Percentiles rank a stretch among this genome's conserved stretches.
phyloP scores from a whole-genome alignment of 2,329 filamentous ascomycete species.

The Pseudogymnoascus sp. region DNA sequence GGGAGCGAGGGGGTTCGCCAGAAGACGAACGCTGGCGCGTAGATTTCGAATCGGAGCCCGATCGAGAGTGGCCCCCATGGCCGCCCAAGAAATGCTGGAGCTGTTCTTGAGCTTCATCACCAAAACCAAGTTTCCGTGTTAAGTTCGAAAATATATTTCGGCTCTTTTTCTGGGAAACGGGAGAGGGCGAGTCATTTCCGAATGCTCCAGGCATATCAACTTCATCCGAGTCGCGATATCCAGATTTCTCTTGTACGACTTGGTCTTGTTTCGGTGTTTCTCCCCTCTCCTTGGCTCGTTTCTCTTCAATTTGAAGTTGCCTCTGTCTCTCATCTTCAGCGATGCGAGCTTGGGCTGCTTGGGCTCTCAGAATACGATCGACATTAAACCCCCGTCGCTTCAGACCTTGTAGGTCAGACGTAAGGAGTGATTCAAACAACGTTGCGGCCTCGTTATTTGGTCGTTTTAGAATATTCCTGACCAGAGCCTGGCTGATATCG shows the following conservation, averaged over 20 bases:
- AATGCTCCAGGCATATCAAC: conserved; percentile 68
- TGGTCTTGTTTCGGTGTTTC: conserved; percentile 32
- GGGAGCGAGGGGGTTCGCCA: not conserved
- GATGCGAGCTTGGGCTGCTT: conserved; percentile 79
- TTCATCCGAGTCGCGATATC: conserved; percentile 31
- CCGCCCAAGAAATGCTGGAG: conserved; percentile 37
- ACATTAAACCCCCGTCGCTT: conserved; percentile 92
- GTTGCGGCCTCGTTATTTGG: conserved; percentile 85
- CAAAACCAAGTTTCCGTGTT: conserved; percentile 60
- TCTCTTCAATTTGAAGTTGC: conserved; percentile 65
- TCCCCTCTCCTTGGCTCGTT: conserved; percentile 44
- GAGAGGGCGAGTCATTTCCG: conserved; percentile 48
- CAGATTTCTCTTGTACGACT: conserved; percentile 19
- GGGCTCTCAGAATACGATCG: conserved; percentile 81
- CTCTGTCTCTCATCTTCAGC: conserved; percentile 75
- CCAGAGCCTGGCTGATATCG: conserved; percentile 82
- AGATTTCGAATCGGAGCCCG: conserved; percentile 22
- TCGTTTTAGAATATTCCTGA: conserved; percentile 68
- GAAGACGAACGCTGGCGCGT: conserved; percentile 12
- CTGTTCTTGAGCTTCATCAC: conserved; percentile 40
- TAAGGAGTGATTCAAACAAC: conserved; percentile 85
- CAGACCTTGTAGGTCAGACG: conserved; percentile 72
- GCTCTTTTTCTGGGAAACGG: conserved; percentile 37
- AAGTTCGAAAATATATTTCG: conserved; percentile 59
- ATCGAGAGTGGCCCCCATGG: conserved; percentile 1